Evolutionary conservation across 2,329 filamentous ascomycete genomes (phyloP).

Genomic region (Arthrobotrys iridis): DNA sequence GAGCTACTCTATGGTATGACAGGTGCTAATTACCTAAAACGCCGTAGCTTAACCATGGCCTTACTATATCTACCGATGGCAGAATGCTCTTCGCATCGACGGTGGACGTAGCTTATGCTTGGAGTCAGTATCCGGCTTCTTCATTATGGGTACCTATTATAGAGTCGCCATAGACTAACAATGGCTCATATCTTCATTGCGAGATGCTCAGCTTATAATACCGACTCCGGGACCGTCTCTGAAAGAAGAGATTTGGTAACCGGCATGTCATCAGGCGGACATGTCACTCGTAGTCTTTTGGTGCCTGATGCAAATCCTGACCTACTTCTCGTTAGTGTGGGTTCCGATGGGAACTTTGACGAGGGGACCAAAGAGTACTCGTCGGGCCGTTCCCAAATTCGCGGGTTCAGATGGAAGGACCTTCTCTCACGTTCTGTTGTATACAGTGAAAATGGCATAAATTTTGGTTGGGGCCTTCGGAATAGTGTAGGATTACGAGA

Average conservation of each 20-base stretch:
- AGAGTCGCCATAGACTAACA: neutral
- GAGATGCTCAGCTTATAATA: constrained; percentile 10
- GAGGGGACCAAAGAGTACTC: constrained; percentile 64
- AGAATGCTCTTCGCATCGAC: constrained; percentile 60
- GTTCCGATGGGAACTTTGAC: constrained; percentile 73
- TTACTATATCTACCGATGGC: constrained; percentile 67
- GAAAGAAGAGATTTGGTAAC: constrained; percentile 67
- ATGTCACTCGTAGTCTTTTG: constrained; percentile 74
- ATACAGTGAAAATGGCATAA: constrained; percentile 65
- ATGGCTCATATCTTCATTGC: neutral
- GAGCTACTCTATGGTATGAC: too few relatives aligned
- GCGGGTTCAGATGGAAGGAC: constrained; percentile 68
- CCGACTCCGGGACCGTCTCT: constrained; percentile 62
- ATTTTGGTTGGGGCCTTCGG: constrained; percentile 75
- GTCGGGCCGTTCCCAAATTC: constrained; percentile 73
- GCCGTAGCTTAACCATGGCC: constrained; percentile 69
- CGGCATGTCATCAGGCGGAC: constrained; percentile 70
- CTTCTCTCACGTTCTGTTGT: constrained; percentile 64
- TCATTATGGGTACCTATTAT: too few relatives aligned
- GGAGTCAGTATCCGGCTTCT: constrained; percentile 26
- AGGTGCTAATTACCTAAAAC: constrained; percentile 21
- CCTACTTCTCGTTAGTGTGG: constrained; percentile 73
- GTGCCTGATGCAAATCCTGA: constrained; percentile 67
- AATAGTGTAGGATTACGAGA: constrained; percentile 77
- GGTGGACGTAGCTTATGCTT: constrained; percentile 21